Evolutionary conservation across 495 filamentous ascomycete species (phyloP).

Genomic region (Penicillium tannophilum): DNA sequence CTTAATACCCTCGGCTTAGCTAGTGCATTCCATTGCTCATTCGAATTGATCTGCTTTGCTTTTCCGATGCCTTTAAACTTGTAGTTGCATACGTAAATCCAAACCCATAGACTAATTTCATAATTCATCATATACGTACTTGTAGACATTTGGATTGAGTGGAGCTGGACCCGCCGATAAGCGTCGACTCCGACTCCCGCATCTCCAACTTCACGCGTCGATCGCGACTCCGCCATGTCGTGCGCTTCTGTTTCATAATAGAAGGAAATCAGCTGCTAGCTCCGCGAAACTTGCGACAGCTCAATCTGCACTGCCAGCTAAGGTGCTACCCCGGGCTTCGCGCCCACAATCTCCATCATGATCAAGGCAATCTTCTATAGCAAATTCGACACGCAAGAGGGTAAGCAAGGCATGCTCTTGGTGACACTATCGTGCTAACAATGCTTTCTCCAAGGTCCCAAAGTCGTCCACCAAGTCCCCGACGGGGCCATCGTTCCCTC

Average conservation of each 20-base stretch:
- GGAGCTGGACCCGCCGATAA: conserved; percentile 25
- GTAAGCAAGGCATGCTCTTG: conserved; percentile 42
- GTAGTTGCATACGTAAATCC: not conserved
- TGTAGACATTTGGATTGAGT: not conserved
- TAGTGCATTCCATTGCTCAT: conserved; percentile 3
- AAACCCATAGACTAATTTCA: not conserved
- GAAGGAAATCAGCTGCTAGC: not conserved
- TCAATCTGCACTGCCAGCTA: not conserved
- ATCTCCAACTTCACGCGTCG: conserved; percentile 5
- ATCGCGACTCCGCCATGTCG: not conserved
- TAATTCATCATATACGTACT: not conserved
- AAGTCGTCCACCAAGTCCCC: conserved; percentile 61
- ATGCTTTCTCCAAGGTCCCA: conserved; percentile 62
- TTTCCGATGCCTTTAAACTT: not conserved
- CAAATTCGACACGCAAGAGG: conserved; percentile 87
- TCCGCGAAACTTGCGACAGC: not conserved
- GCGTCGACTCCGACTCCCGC: conserved; percentile 6
- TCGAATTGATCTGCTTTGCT: not conserved
- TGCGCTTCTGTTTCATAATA: not conserved
- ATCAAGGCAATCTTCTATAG: conserved; percentile 97
- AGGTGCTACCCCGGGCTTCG: conserved; percentile 12
- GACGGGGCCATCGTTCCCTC: conserved; percentile 70
- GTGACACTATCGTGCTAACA: conserved; percentile 15
- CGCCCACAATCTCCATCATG: conserved; percentile 39
- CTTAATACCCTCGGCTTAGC: conserved; percentile 26